Evolutionary conservation across 768 basidiomycete species (phyloP).

Genomic region (Pleurotus ostreatus): DNA sequence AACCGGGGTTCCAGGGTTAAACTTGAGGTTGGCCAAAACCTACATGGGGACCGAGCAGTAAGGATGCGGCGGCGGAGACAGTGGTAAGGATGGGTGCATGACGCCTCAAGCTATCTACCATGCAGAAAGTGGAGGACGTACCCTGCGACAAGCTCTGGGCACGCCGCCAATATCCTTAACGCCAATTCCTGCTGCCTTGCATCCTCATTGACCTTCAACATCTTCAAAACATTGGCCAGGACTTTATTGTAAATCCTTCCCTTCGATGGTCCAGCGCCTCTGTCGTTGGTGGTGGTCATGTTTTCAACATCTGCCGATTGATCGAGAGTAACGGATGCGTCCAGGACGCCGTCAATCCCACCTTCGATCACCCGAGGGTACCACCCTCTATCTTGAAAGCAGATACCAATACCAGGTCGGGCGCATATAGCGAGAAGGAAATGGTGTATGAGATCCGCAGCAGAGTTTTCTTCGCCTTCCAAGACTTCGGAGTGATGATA

Average conservation of each 20-base stretch:
- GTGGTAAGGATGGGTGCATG: not conserved
- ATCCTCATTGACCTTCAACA: constrained; percentile 87
- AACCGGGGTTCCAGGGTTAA: constrained; percentile 83
- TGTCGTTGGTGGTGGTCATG: constrained; percentile 2
- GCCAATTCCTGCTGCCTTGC: constrained; percentile 80
- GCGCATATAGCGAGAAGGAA: constrained; percentile 85
- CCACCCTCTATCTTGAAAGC: constrained; percentile 89
- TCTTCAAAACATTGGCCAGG: constrained; percentile 67
- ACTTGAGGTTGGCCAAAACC: constrained; percentile 67
- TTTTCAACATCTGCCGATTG: constrained; percentile 34
- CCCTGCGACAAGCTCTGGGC: constrained; percentile 84
- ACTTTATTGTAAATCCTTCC: constrained; percentile 79
- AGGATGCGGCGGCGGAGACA: not conserved
- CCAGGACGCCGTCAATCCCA: constrained; percentile 1
- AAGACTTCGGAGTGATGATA: constrained; percentile 62
- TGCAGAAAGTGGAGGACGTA: constrained; percentile 26
- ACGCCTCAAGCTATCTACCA: not conserved
- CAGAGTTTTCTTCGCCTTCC: constrained; percentile 47
- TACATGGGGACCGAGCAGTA: constrained; percentile 23
- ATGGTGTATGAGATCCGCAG: constrained; percentile 80
- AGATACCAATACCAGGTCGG: constrained; percentile 77
- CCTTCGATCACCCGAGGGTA: constrained; percentile 64
- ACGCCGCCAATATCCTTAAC: constrained; percentile 71
- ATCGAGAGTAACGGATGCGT: constrained; percentile 19
- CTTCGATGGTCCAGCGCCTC: constrained; percentile 16